Conservation (phyloP, 75 land plant species). For the Cryptomeria japonica region DNA sequence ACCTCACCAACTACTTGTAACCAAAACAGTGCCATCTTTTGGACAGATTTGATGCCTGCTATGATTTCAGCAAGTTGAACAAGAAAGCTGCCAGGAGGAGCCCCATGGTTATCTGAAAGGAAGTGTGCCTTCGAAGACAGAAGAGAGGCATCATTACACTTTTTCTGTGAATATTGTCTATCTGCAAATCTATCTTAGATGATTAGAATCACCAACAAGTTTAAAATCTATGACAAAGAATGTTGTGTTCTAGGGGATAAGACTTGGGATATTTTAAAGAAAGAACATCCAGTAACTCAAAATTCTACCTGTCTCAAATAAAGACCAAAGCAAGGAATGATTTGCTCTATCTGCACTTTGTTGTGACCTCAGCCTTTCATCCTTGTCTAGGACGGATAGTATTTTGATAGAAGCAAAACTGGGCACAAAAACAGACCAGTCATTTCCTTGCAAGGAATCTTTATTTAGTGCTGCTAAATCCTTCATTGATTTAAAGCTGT, state of each 20-base stretch:
- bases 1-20: conserved; percentile 65
- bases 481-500: conserved; percentile 55
- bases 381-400: conserved; percentile 78
- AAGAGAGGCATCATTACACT: conserved; percentile 17
- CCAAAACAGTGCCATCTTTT: conserved; percentile 86
- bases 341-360: conserved; percentile 35
- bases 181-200: conserved; percentile 67
- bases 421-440: conserved; percentile 48
- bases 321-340: conserved; percentile 46
- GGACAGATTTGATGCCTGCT: conserved; percentile 63
- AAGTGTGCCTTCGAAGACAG: conserved; percentile 22
- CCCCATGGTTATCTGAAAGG: conserved; percentile 75
- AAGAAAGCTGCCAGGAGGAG: conserved; percentile 86
- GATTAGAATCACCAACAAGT: conserved; percentile 29
- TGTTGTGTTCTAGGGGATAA: conserved; percentile 13
- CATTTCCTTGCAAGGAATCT: conserved; percentile 44
- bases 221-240: conserved; percentile 1
- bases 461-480: conserved; percentile 47
- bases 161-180: conserved; percentile 38
- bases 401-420: conserved; percentile 73
- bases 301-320: conserved; percentile 71
- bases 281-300: conserved; percentile 3
- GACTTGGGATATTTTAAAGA: background rate
- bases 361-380: conserved; percentile 48
- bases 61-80: conserved; percentile 73